Conservation (phyloP, 2,329 filamentous ascomycete genomes). For the Aspergillus pseudoterreus region DNA sequence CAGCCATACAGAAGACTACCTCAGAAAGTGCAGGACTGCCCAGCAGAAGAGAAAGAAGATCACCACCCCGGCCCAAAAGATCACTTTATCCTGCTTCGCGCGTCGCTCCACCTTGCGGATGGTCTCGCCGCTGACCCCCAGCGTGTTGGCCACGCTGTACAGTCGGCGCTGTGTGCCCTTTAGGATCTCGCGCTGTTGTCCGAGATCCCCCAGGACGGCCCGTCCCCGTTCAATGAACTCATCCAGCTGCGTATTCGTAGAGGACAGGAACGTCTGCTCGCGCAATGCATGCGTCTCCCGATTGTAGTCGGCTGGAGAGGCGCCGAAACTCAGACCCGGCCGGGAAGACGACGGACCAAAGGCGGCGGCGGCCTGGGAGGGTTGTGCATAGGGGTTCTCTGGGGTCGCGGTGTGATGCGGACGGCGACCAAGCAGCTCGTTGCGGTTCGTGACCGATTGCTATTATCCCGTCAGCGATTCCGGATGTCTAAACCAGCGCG, state of each 20-base stretch:
- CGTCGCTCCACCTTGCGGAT: slow-evolving; percentile 94
- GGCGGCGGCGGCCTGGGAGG: slow-evolving; percentile 43
- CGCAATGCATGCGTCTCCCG: slow-evolving; percentile 80
- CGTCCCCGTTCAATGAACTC: slow-evolving; percentile 91
- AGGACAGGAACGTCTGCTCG: slow-evolving; percentile 82
- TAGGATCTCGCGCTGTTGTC: slow-evolving; percentile 86
- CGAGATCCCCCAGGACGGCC: slow-evolving; percentile 82
- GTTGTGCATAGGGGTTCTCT: slow-evolving; percentile 86
- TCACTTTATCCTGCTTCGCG: slow-evolving; percentile 95
- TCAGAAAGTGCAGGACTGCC: slow-evolving; percentile 79
- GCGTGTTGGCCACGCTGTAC: slow-evolving; percentile 88
- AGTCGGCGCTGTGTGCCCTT: slow-evolving; percentile 90
- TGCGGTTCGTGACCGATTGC: slow-evolving; percentile 64
- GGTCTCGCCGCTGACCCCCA: slow-evolving; percentile 91
- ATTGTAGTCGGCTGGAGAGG: slow-evolving; percentile 53
- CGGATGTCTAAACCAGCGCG: too few species aligned
- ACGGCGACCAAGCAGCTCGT: slow-evolving; percentile 79
- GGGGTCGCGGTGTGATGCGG: slow-evolving; percentile 76
- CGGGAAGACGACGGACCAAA: slow-evolving; percentile 36
- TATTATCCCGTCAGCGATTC: slow-evolving; percentile 17
- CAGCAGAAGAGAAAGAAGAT: slow-evolving; percentile 91
- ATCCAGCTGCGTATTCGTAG: slow-evolving; percentile 80
- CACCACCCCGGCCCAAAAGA: slow-evolving; percentile 83
- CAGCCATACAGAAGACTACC: slow-evolving; percentile 45
- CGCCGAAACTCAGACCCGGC: slow-evolving; percentile 44